Evolutionary conservation across 805 yeast genomes (phyloP).

Genomic region (Zygosaccharomyces gambellarensis): DNA sequence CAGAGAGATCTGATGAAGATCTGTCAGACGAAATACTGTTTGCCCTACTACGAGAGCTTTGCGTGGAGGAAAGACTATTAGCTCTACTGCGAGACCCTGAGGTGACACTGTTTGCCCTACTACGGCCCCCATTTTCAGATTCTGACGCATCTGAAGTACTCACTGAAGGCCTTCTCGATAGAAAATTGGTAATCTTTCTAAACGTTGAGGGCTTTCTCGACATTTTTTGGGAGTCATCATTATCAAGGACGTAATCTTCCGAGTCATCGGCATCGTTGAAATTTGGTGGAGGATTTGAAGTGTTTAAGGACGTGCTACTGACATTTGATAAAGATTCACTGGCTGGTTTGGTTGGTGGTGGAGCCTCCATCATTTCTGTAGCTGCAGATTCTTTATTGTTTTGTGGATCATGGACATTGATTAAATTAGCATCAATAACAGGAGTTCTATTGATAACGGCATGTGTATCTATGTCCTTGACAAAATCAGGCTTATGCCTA

Average conservation of each 20-base stretch:
- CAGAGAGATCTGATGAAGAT: constrained; percentile 9
- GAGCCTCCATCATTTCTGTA: constrained; percentile 3
- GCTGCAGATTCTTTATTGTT: constrained; percentile 2
- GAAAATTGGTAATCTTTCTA: constrained; percentile 19
- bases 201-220: constrained; percentile 19
- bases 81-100: constrained; percentile 10
- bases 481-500: constrained; percentile 62
- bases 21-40: constrained; percentile 19
- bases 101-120: background rate
- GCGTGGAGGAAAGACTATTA: background rate
- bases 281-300: background rate
- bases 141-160: constrained; percentile 2
- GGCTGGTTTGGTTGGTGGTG: background rate
- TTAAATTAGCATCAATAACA: constrained; percentile 17
- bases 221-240: constrained; percentile 11
- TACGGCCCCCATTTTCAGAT: background rate
- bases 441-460: constrained; percentile 33
- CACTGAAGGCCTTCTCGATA: constrained; percentile 21
- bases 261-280: constrained; percentile 8
- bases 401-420: constrained; percentile 3
- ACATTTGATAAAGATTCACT: background rate
- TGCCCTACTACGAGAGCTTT: constrained; percentile 8
- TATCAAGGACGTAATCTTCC: constrained; percentile 15
- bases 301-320: background rate
- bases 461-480: constrained; percentile 27